Evolutionary conservation across 2,329 filamentous ascomycete genomes (phyloP), one percentile per base, ranked within the genome.

Genomic region (Colletotrichum salicis): DNA sequence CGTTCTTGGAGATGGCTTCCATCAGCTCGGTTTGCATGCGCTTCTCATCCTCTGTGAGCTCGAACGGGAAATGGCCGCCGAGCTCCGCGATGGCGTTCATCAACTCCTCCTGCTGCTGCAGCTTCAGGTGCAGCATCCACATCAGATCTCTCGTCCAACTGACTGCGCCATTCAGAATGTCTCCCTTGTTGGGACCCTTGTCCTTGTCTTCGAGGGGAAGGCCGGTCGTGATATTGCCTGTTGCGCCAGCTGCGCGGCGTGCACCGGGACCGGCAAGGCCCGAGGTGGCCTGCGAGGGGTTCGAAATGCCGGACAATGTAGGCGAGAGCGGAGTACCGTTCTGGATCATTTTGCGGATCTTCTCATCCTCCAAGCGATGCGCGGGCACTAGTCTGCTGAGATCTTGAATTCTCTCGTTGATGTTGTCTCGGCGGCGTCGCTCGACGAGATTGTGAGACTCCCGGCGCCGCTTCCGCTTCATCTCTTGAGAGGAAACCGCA

Each of bases 401-500:
- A 79, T 99, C 96, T 79, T 98, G 96, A 74, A 99, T 99, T 55
- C 96, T 91, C 83, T 99, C 96, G 77, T 99, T 99, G 86, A 99
- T 99, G 80, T 98, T 98, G 84, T 98, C 96, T 73, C 96, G 91
- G 73, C 96, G 92, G 63, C 96, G 92, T 68, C 96, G 94, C 84
- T 99, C 96, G 12, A 99, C 96, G 51, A 97, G 87, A 80, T 99
- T 98, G 84, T 99, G 96, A 1, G 96, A 98, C 79, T 98, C 96
- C 51, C 96, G 90, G 71, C 96, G 91, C 72, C 95, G 90, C 81
- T 96, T 94, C 76, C 95, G 90, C 89, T 98, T 98, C 78, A 95
- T 95, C 80, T 98, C 96, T 78, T 97, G 95, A 1, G 94, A 92
- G 66, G 96, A 94, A 64, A 93, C 87, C 19, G 86, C 84, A 45